Percentiles rank a stretch among this genome's conserved stretches.
phyloP scores from a whole-genome alignment of 192 early-diverging fungal genomes.

The Backusella liffmaniae region DNA sequence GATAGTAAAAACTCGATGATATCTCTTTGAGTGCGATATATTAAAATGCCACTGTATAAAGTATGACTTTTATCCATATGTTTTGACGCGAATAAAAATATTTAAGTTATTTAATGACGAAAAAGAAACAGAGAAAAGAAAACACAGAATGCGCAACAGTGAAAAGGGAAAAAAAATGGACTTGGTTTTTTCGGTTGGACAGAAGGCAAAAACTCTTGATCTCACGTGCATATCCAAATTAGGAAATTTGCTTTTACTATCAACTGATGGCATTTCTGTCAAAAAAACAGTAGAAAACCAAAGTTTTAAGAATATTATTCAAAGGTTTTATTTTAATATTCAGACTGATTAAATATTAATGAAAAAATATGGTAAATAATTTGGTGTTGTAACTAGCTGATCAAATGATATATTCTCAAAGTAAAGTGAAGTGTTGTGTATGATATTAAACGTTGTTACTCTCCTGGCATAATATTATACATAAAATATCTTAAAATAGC shows the following conservation, averaged over 20 bases:
- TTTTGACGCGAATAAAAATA: conserved; percentile 6
- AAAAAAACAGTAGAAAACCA: too few species aligned
- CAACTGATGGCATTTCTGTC: too few species aligned
- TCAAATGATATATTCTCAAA: not conserved
- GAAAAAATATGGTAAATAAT: not conserved
- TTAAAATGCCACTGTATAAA: conserved; percentile 60
- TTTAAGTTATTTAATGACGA: not conserved
- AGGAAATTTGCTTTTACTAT: not conserved
- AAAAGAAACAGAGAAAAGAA: not conserved
- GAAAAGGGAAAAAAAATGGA: not conserved
- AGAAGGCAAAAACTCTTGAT: not conserved
- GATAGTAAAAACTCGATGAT: conserved; percentile 78
- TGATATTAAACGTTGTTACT: not conserved
- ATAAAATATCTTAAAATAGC: too few species aligned
- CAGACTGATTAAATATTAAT: not conserved
- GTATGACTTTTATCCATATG: conserved; percentile 52
- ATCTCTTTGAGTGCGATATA: conserved; percentile 66
- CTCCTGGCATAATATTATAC: too few species aligned
- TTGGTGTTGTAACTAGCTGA: not conserved
- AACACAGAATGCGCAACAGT: not conserved
- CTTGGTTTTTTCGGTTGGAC: not conserved
- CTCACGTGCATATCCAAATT: not conserved
- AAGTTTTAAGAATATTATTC: not conserved
- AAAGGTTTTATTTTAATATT: not conserved
- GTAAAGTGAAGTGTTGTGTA: too few species aligned